Percentiles rank a stretch among this genome's conserved stretches.
These are phyloP conservation scores for Leptoxyphium fumago DNA, from an alignment of 2,329 filamentous ascomycete genomes.

Conservation along the genomic window DNA sequence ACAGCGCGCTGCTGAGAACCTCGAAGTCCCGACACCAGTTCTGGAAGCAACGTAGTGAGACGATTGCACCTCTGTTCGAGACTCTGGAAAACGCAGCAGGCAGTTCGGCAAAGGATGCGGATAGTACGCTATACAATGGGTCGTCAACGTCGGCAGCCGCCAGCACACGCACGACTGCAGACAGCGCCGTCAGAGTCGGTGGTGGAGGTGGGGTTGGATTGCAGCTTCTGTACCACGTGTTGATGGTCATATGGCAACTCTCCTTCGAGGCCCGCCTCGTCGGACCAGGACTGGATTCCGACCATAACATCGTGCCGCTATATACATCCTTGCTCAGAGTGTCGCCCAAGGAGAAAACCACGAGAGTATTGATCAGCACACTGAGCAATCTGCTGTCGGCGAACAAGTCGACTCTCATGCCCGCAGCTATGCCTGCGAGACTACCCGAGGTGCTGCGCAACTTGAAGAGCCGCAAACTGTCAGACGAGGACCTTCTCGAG, in stretches of 20 bases:
- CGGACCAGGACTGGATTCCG: conserved; percentile 72
- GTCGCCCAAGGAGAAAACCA: conserved; percentile 97
- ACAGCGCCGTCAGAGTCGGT: conserved; percentile 48
- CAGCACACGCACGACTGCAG: conserved; percentile 38
- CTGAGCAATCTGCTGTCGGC: conserved; percentile 72
- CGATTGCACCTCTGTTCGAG: conserved; percentile 63
- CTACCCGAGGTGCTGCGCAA: conserved; percentile 51
- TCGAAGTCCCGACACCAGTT: conserved; percentile 64
- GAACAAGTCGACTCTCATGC: conserved; percentile 55
- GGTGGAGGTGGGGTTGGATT: conserved; percentile 63
- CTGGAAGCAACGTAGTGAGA: conserved; percentile 82
- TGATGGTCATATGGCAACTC: conserved; percentile 90
- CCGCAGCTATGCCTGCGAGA: conserved; percentile 71
- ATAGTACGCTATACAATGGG: conserved; percentile 42
- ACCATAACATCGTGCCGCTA: conserved; percentile 81
- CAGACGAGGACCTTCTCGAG: conserved; percentile 38
- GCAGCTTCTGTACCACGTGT: conserved; percentile 84
- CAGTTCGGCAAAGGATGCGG: conserved; percentile 43
- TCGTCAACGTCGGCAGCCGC: conserved; percentile 13
- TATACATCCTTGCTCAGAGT: conserved; percentile 85
- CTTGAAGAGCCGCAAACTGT: conserved; percentile 37
- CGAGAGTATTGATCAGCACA: conserved; percentile 75
- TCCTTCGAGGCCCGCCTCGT: conserved; percentile 66
- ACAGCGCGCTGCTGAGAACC: conserved; percentile 69
- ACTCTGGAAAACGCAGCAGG: conserved; percentile 66